Conservation (phyloP, 768 basidiomycete species). For the Panaeolus cyanescens region DNA sequence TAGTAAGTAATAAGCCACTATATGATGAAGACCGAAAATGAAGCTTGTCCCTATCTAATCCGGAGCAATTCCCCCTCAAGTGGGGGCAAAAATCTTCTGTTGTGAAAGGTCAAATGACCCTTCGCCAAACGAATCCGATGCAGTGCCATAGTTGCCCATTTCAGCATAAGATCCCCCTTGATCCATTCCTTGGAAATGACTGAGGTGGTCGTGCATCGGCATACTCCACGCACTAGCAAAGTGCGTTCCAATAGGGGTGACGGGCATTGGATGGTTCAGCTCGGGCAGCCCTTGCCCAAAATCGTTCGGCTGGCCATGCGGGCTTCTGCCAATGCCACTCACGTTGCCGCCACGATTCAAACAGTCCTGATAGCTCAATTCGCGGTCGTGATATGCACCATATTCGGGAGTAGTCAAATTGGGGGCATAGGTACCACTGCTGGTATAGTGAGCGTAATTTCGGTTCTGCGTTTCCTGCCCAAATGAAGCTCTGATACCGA, state of each 20-base stretch:
- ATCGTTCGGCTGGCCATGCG: not conserved
- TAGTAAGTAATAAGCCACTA: too few species aligned
- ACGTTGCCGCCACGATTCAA: too few species aligned
- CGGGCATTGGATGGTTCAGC: not conserved
- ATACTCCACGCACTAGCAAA: not conserved
- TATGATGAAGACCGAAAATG: too few species aligned
- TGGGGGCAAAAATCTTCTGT: not conserved
- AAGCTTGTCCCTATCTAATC: too few species aligned
- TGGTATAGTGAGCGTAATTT: not conserved
- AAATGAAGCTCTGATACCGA: not conserved
- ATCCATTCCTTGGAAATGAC: not conserved
- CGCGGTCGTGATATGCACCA: not conserved
- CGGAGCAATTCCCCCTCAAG: too few species aligned
- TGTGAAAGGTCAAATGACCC: not conserved
- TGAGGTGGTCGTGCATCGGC: not conserved
- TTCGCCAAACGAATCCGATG: not conserved
- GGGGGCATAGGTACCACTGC: not conserved
- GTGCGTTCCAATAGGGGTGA: not conserved
- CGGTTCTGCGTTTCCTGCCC: not conserved
- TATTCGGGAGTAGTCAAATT: not conserved
- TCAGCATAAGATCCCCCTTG: not conserved
- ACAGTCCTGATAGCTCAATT: not conserved
- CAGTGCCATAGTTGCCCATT: not conserved
- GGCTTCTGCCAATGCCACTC: not conserved
- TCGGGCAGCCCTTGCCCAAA: not conserved